These are phyloP conservation scores for Paraphaeosphaeria minitans DNA, from an alignment of 2,329 filamentous ascomycete genomes.

Conservation along the genomic window DNA sequence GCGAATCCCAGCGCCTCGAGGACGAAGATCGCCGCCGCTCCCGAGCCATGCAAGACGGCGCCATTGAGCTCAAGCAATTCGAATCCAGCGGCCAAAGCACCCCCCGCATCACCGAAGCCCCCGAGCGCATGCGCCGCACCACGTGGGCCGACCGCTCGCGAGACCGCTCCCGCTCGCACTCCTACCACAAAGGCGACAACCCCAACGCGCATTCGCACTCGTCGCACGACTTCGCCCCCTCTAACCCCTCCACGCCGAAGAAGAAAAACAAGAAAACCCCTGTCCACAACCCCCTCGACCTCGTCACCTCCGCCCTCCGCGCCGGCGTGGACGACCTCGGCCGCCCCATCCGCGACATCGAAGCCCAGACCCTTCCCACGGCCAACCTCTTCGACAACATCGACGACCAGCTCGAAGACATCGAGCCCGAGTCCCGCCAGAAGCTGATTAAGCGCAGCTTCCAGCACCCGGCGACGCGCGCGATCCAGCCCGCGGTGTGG, in stretches of 20 bases:
- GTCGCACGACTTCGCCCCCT: slow-evolving; percentile 1
- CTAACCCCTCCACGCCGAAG: slow-evolving; percentile 17
- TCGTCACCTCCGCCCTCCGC: slow-evolving; percentile 32
- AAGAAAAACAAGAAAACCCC: slow-evolving; percentile 23
- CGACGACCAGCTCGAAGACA: slow-evolving; percentile 91
- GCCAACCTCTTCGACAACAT: slow-evolving; percentile 85
- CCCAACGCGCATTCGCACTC: slow-evolving; percentile 24
- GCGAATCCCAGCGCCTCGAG: slow-evolving; percentile 41
- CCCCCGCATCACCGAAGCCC: slow-evolving; percentile 19
- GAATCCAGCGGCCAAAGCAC: slow-evolving; percentile 16
- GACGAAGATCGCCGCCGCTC: slow-evolving; percentile 27
- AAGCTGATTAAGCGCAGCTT: slow-evolving; percentile 85
- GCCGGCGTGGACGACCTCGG: slow-evolving; percentile 35
- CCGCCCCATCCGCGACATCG: slow-evolving; percentile 42
- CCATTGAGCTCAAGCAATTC: slow-evolving; percentile 38
- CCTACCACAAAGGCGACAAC: slow-evolving; percentile 15
- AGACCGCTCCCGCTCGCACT: slow-evolving; percentile 35
- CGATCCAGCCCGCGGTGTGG: slow-evolving; percentile 87
- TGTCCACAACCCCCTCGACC: slow-evolving; percentile 31
- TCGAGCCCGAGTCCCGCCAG: slow-evolving; percentile 88
- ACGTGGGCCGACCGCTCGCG: slow-evolving; percentile 40
- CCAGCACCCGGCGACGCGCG: slow-evolving; percentile 84
- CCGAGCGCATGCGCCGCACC: slow-evolving; percentile 25
- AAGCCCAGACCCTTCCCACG: slow-evolving; percentile 63
- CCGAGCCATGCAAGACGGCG: slow-evolving; percentile 22